These are phyloP conservation scores for Thelonectria discophora DNA, from an alignment of 2,329 filamentous ascomycete genomes.

Conservation along the genomic window DNA sequence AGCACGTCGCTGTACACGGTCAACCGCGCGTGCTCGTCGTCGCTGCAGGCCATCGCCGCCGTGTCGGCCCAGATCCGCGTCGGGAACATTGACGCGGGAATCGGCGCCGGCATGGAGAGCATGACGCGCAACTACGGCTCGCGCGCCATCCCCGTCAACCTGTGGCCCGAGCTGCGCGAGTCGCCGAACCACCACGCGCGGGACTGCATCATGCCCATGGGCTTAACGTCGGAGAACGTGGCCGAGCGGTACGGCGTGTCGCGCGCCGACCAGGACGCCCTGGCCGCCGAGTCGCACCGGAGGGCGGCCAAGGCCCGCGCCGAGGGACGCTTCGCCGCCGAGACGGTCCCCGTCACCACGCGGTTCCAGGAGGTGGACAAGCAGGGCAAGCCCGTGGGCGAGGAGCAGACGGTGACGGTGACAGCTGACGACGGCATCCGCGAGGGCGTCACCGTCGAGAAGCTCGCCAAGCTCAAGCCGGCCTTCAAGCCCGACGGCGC, in stretches of 20 bases:
- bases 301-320: constrained; percentile 76
- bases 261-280: constrained; percentile 81
- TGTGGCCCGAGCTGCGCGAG: constrained; percentile 78
- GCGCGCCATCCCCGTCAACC: constrained; percentile 81
- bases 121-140: constrained; percentile 93
- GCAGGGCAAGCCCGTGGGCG: constrained; percentile 63
- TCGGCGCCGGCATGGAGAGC: constrained; percentile 93
- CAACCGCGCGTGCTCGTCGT: constrained; percentile 86
- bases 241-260: constrained; percentile 78
- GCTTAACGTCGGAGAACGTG: constrained; percentile 88
- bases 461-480: constrained; percentile 81
- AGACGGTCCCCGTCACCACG: constrained; percentile 84
- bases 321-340: constrained; percentile 74
- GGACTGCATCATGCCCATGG: constrained; percentile 96
- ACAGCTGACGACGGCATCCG: constrained; percentile 85
- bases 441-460: constrained; percentile 71
- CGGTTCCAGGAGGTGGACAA: constrained; percentile 71
- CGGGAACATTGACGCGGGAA: constrained; percentile 75
- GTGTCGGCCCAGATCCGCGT: constrained; percentile 79
- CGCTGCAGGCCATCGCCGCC: constrained; percentile 78
- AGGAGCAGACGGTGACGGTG: constrained; percentile 71
- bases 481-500: constrained; percentile 80
- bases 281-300: constrained; percentile 78
- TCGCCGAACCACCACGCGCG: constrained; percentile 72
- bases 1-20: constrained; percentile 83